Base-by-base conservation (phyloP, 768 basidiomycete genomes). In the Termitomyces sp. region DNA sequence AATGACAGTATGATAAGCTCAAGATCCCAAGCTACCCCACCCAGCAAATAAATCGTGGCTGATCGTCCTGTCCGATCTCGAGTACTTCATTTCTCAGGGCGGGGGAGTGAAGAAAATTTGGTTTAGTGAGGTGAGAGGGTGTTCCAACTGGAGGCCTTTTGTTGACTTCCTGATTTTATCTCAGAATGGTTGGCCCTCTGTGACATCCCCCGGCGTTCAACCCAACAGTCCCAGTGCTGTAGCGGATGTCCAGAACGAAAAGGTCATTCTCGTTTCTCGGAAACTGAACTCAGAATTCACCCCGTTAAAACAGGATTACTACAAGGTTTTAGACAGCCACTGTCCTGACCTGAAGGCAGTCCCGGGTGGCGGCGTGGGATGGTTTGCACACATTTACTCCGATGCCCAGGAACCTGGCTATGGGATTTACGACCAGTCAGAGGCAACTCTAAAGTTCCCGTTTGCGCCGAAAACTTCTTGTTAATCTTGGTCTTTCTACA, bases 341-440 rank as follows among this genome's bases (percentile, higher is more conserved):
- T 91, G 89, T 63, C 63, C 72, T 10, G 76, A 82, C 62, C 74
- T 91, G 63, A 91, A 91, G 69, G 63, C 60, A 0, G 79, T 80
- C 25, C 65, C 70, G 16, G 79, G 79, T 3, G 87, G 87, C 21
- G 87, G 87, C 23, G 72, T 90, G 35, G 87, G 89, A 11, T 91
- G 89, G 89, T 91, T 91, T 62, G 86, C 86, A 27, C 89, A 91
- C 65, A 84, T 90, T 53, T 90, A 89, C 64, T 82, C 83, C 1
- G 89, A 89, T 63, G 57, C 68, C 58, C 78, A 82, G 62, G 78
- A 79, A 63, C 82, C 84, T 17, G 88, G 88, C 11, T 91, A 91
- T 63, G 89, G 88, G 6, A 79, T 90, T 52, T 86, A 85, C 63
- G 69, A 77, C 32, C 59, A 41, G 0, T 67, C 72, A 30, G 81